These are phyloP conservation scores for Suillus americanus DNA, from an alignment of 768 basidiomycete genomes.

Conservation along the genomic window DNA sequence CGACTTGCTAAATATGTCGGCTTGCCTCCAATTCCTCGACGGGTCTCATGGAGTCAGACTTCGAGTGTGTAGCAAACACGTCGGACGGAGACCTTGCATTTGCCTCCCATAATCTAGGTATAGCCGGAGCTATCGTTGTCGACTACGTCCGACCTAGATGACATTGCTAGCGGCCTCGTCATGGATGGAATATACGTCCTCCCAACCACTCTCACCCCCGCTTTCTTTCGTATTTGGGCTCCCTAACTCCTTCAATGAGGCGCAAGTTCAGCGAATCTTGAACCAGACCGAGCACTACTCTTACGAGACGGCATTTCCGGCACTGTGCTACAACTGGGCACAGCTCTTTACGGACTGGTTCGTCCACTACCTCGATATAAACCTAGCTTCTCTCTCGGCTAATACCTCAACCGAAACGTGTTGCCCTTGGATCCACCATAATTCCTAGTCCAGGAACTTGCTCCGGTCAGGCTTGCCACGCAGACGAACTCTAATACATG, in stretches of 20 bases:
- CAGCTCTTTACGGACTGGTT: neutral
- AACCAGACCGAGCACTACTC: conserved; percentile 3
- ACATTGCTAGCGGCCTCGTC: conserved; percentile 15
- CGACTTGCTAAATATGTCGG: conserved; percentile 16
- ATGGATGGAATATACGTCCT: conserved; percentile 18
- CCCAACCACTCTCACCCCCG: conserved; percentile 14
- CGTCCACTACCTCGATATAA: conserved; percentile 13
- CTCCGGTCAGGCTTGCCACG: conserved; percentile 16
- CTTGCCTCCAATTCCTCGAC: conserved; percentile 17
- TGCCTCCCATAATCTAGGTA: conserved; percentile 10
- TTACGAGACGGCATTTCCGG: too few relatives aligned
- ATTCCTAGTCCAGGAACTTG: conserved; percentile 15
- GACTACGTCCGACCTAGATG: conserved; percentile 17
- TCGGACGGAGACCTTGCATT: conserved; percentile 11
- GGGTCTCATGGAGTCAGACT: conserved; percentile 2
- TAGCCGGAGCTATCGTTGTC: conserved; percentile 14
- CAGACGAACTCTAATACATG: conserved; percentile 22
- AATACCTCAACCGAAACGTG: conserved; percentile 3
- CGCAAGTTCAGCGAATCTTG: conserved; percentile 12
- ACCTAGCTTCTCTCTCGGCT: conserved; percentile 6
- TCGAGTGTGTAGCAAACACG: conserved; percentile 8
- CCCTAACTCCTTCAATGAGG: conserved; percentile 6
- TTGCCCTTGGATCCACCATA: conserved; percentile 12
- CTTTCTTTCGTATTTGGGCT: conserved; percentile 10
- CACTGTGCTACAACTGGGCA: too few relatives aligned